Percentiles rank a stretch among this genome's conserved stretches.
These are phyloP conservation scores for Circinella umbellata DNA, from an alignment of 371 early-diverging fungal species.

Conservation along the genomic window DNA sequence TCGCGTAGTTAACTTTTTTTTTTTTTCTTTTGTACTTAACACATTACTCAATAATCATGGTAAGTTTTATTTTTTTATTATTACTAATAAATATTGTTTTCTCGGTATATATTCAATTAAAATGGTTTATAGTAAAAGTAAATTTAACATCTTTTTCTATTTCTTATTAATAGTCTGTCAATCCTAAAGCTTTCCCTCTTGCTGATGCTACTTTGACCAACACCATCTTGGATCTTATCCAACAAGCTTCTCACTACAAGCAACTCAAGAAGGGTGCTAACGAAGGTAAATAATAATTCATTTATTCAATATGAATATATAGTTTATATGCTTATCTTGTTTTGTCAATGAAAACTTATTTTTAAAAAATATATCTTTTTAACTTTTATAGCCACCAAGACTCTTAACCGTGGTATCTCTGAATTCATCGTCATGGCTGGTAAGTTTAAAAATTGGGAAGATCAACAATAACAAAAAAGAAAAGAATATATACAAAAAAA, in stretches of 20 bases:
- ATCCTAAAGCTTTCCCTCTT: constrained; percentile 91
- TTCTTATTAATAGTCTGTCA: constrained; percentile 35
- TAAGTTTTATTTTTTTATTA: neutral
- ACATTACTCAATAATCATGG: neutral
- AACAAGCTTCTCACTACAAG: constrained; percentile 98
- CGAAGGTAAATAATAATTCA: constrained; percentile 68
- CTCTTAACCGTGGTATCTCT: constrained; percentile 98
- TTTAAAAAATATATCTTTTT: neutral
- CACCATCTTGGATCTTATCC: constrained; percentile 95
- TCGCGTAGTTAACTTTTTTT: neutral
- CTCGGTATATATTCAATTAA: too few relatives aligned
- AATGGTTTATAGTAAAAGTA: too few relatives aligned
- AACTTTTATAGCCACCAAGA: constrained; percentile 86
- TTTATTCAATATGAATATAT: too few relatives aligned
- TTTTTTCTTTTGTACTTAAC: neutral
- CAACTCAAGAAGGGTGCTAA: constrained; percentile 99
- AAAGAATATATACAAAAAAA: neutral
- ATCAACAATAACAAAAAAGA: neutral
- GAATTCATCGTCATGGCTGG: constrained; percentile 98
- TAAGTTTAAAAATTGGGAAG: constrained; percentile 29
- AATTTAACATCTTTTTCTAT: too few relatives aligned
- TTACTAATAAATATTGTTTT: too few relatives aligned
- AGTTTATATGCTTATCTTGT: neutral
- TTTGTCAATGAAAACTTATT: neutral
- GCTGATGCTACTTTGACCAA: constrained; percentile 92